Conservation (phyloP, 768 basidiomycete genomes). For the Collybia mongolica region DNA sequence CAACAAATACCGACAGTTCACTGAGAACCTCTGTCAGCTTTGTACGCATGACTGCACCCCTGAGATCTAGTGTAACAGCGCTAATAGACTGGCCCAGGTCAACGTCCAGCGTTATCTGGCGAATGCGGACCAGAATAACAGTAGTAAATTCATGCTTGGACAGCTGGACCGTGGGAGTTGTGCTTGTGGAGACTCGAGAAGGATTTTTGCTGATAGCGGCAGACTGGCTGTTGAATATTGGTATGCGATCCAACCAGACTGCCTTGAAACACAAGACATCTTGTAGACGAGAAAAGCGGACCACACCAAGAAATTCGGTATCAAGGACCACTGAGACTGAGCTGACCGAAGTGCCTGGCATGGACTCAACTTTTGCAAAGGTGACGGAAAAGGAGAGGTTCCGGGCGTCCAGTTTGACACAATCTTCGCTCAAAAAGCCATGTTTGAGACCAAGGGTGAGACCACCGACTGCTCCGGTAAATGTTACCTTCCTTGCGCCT, state of each 20-base stretch:
- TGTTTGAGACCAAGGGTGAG: slow-evolving; percentile 81
- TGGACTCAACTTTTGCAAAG: slow-evolving; percentile 52
- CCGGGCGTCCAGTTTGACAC: slow-evolving; percentile 75
- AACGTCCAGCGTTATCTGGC: slow-evolving; percentile 69
- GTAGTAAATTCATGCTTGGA: slow-evolving; percentile 52
- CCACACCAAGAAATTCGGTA: slow-evolving; percentile 77
- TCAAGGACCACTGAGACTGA: slow-evolving; percentile 78
- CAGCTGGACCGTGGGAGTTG: slow-evolving; percentile 15
- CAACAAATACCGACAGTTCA: slow-evolving; percentile 66
- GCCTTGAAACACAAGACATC: slow-evolving; percentile 95
- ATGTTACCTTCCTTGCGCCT: slow-evolving; percentile 64
- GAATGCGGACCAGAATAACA: slow-evolving; percentile 65
- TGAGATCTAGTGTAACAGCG: slow-evolving; percentile 61
- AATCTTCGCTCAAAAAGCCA: slow-evolving; percentile 82
- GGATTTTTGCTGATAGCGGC: slow-evolving; percentile 21
- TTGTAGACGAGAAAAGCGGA: slow-evolving; percentile 84
- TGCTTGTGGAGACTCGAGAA: slow-evolving; percentile 14
- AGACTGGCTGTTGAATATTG: slow-evolving; percentile 55
- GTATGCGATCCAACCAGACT: slow-evolving; percentile 89
- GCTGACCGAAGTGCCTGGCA: slow-evolving; percentile 33
- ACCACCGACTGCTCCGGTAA: slow-evolving; percentile 80
- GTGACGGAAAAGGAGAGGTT: slow-evolving; percentile 79
- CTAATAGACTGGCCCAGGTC: slow-evolving; percentile 90
- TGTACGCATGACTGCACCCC: slow-evolving; percentile 63
- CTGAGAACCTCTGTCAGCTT: slow-evolving; percentile 58